Conservation (phyloP, 345 rosid species). For the Brassica rapa region DNA sequence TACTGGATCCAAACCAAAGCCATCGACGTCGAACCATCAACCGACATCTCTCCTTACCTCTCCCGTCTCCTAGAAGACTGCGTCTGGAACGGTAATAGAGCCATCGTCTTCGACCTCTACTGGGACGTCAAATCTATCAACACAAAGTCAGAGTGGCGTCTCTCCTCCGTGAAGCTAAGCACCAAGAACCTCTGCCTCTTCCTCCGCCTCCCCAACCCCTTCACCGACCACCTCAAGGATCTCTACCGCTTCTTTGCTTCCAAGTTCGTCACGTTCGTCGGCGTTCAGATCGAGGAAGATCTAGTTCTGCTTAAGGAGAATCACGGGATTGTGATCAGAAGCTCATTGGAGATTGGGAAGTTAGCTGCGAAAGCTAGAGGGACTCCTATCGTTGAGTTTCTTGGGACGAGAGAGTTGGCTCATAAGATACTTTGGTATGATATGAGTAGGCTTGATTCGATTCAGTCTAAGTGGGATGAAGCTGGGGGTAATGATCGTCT, state of each 20-base stretch:
- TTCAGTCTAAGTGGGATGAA: constrained; percentile 40
- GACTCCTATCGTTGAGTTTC: constrained; percentile 35
- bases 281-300: constrained; percentile 35
- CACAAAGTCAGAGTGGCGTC: constrained; percentile 34
- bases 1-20: constrained; percentile 40
- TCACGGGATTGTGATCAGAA: constrained; percentile 40
- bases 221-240: constrained; percentile 31
- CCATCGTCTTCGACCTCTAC: constrained; percentile 36
- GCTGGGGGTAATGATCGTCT: constrained; percentile 37
- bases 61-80: constrained; percentile 34
- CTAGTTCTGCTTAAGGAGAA: constrained; percentile 32
- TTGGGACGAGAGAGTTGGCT: constrained; percentile 41
- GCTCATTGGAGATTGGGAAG: constrained; percentile 40
- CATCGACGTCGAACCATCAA: constrained; percentile 34
- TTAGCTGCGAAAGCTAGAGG: constrained; percentile 34
- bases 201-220: constrained; percentile 31
- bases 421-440: constrained; percentile 44
- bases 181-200: constrained; percentile 37
- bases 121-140: constrained; percentile 22
- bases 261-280: constrained; percentile 39
- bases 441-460: constrained; percentile 38
- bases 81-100: constrained; percentile 37
- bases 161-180: constrained; percentile 38
- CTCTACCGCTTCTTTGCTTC: constrained; percentile 45
- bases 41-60: constrained; percentile 43